Percentiles rank a stretch among this genome's conserved stretches.
These are phyloP conservation scores for sunflower (Helianthus annuus) DNA, from an alignment of 129 eudicot species.

Conservation along the genomic window DNA sequence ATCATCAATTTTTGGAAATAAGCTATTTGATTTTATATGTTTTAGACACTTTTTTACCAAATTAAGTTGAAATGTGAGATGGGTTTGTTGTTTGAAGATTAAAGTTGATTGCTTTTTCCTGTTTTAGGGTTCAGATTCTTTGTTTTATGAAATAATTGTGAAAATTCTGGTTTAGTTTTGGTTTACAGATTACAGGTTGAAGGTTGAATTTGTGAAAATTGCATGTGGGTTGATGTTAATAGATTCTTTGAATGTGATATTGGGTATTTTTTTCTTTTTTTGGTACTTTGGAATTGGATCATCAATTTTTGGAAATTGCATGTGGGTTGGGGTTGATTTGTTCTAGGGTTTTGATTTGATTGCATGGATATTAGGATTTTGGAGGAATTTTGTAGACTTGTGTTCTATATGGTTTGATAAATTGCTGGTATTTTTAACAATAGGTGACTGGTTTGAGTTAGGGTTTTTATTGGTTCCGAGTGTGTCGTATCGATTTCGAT, in stretches of 20 bases:
- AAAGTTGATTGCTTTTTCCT: conserved; percentile 1
- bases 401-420: conserved; percentile 5
- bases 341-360: conserved; percentile 1
- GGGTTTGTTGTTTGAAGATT: background rate
- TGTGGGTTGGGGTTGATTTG: conserved; percentile 14
- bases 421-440: background rate
- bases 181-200: background rate
- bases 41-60: background rate
- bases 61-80: background rate
- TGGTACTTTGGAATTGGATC: background rate
- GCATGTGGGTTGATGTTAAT: conserved; percentile 10
- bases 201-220: conserved; percentile 13
- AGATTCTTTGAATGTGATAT: background rate
- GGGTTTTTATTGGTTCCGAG: background rate
- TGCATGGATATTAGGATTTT: conserved; percentile 20
- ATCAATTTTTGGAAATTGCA: conserved; percentile 10
- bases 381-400: background rate
- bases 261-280: background rate
- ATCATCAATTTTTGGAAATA: conserved; percentile 13
- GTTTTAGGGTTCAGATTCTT: background rate
- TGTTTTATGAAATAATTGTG: no score
- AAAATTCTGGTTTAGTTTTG: background rate
- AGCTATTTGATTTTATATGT: conserved; percentile 40
- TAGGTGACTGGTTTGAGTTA: background rate
- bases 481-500: background rate